Base-by-base conservation (phyloP, 345 rosid species). In the Microthlaspi erraticum region DNA sequence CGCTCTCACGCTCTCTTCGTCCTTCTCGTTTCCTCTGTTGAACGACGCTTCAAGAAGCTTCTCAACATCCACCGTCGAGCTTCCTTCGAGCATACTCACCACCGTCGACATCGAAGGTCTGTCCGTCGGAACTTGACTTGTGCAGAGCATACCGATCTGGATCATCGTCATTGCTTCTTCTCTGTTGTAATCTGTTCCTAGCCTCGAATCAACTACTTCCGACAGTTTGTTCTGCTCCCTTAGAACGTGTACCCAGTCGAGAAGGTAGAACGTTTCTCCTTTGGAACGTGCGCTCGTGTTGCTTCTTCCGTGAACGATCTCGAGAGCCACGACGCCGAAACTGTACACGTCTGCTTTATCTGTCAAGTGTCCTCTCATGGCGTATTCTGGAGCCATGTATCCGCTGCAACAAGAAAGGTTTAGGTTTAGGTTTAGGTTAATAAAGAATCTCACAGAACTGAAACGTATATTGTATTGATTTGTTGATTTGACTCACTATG, bases 101-200 rank as follows among this genome's bases (percentile, higher is more conserved):
- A 86, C 88, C 13, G 82, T 66, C 20, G 91, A 81, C 87, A 86
- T 83, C 0, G 84, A 12, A 9, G 91, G 91, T 65, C 91, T 80
- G 7, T 54, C 68, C 1, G 75, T 19, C 0, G 85, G 73, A 64
- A 71, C 71, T 17, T 7, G 74, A 78, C 79, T 72, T 4, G 88
- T 64, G 62, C 91, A 83, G 9, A 77, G 55, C 1, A 86, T 73
- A 12, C 85, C 86, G 16, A 83, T 81, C 53, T 78, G 56, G 65
- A 84, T 81, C 82, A 83, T 79, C 38, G 32, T 49, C 78, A 73
- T 70, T 33, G 80, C 82, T 64, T 86, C 80, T 66, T 66, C 71
- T 65, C 67, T 72, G 80, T 86, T 75, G 74, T 66, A 80, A 52
- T 83, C 60, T 7, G 75, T 67, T 4, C 80, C 84, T 12, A 83